Conservation (phyloP, 1,139 yeast species). For the Yamadazyma oceani region DNA sequence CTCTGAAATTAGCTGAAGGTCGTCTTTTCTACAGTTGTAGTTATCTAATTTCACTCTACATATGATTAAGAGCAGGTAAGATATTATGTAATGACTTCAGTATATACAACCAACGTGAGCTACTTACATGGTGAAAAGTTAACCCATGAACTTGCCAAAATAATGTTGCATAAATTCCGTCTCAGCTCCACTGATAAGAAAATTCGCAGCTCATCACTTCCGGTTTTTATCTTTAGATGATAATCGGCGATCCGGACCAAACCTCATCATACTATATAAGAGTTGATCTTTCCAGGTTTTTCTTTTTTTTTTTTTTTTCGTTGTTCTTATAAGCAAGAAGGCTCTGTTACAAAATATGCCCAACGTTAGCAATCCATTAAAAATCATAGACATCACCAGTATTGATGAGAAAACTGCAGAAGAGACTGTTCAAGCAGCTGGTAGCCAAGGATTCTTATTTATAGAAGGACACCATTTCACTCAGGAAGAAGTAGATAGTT, state of each 20-base stretch:
- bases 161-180: no score
- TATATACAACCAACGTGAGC: no score
- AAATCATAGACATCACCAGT: slow-evolving; percentile 56
- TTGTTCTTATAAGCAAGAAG: neutral
- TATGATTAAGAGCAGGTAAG: no score
- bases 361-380: slow-evolving; percentile 35
- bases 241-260: slow-evolving; percentile 1
- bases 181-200: neutral
- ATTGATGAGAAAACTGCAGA: slow-evolving; percentile 46
- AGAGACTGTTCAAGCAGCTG: slow-evolving; percentile 61
- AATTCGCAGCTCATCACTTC: neutral
- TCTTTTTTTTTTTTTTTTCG: no score
- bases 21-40: no score
- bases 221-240: neutral
- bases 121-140: no score
- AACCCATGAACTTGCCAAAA: no score
- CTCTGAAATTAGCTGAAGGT: no score
- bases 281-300: neutral
- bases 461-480: slow-evolving; percentile 71
- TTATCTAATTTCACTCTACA: no score
- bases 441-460: slow-evolving; percentile 68
- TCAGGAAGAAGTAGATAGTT: slow-evolving; percentile 52
- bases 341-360: slow-evolving; percentile 4
- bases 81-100: no score
- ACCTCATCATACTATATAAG: slow-evolving; percentile 1